These are phyloP conservation scores for Fonsecaea pedrosoi DNA, from an alignment of 2,329 filamentous ascomycete genomes.

Conservation along the genomic window DNA sequence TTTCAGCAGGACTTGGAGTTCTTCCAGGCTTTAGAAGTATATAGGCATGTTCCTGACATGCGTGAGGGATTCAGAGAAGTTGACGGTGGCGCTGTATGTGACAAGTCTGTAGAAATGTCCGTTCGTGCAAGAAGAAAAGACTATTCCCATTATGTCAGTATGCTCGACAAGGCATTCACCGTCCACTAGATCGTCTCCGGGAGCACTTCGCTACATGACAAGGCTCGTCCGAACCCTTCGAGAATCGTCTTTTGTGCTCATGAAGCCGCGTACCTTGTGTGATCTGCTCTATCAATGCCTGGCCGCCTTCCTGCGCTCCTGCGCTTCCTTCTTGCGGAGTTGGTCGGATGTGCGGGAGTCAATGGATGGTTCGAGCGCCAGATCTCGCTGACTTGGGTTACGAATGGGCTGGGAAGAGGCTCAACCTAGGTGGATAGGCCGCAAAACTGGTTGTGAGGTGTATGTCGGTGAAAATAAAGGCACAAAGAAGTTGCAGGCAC, in stretches of 20 bases:
- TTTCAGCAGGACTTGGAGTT: not conserved
- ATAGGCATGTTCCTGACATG: conserved; percentile 21
- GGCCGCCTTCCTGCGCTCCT: not conserved
- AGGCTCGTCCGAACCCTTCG: not conserved
- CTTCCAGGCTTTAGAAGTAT: not conserved
- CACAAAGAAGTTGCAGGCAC: conserved; percentile 13
- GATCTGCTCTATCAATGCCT: not conserved
- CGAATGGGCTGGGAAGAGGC: conserved; percentile 5
- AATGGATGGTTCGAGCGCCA: conserved; percentile 5
- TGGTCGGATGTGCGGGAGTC: not conserved
- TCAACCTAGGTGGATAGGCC: not conserved
- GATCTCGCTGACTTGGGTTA: conserved; percentile 14
- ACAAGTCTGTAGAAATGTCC: not conserved
- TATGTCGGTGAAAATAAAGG: not conserved
- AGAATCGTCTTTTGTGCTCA: not conserved
- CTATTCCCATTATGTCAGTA: not conserved
- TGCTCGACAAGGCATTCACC: not conserved
- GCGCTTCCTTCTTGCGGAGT: not conserved
- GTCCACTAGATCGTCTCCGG: not conserved
- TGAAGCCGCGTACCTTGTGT: not conserved
- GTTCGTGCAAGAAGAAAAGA: not conserved
- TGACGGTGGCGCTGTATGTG: not conserved
- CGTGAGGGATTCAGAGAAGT: not conserved
- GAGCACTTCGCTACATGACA: not conserved
- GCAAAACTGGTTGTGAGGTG: conserved; percentile 15